Base-by-base conservation (phyloP, 2,329 filamentous ascomycete genomes). In the Colletotrichum nymphaeae region DNA sequence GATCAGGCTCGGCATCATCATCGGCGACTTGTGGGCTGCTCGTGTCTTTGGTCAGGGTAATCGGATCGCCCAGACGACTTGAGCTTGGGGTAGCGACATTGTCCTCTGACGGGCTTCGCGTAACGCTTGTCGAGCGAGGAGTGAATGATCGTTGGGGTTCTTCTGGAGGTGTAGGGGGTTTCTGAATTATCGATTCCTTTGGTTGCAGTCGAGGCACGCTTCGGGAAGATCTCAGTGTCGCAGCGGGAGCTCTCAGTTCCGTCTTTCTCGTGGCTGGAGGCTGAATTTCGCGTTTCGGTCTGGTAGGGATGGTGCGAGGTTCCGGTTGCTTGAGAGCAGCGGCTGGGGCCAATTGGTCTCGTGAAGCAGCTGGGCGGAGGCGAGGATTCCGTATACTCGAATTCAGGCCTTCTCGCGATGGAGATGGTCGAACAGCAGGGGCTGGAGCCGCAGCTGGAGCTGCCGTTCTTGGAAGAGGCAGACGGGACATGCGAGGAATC, bases 401-500 rank as follows among this genome's bases (percentile, higher is more conserved):
- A 24, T 62, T 70, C 46, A 81, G 69, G 52, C 76, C 79, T 35
- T 82, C 80, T 46, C 78, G 76, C 1, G 82, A 81, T 5, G 80
- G 76, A 4, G 76, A 74, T 22, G 78, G 73, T 4, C 81, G 79
- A 70, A 82, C 69, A 16, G 76, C 68, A 11, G 81, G 79, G 4
- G 79, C 63, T 1, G 80, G 55, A 28, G 57, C 37, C 2, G 69
- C 57, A 1, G 30, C 26, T 5, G 57, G 80, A 19, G 77, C 72
- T 4, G 77, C 75, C 14, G 81, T 77, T 19, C 80, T 77, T 35
- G 83, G 79, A 12, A 82, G 67, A 24, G 83, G 83, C 14, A 85
- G 79, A 71, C 83, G 82, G 35, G 84, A 85, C 28, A 81, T 67
- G 35, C 84, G 82, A 24, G 83, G 81, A 52, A 82, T 82, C 68